phyloP scores from a whole-genome alignment of 1,284 basidiomycete species.

The Malassezia pachydermatis region DNA sequence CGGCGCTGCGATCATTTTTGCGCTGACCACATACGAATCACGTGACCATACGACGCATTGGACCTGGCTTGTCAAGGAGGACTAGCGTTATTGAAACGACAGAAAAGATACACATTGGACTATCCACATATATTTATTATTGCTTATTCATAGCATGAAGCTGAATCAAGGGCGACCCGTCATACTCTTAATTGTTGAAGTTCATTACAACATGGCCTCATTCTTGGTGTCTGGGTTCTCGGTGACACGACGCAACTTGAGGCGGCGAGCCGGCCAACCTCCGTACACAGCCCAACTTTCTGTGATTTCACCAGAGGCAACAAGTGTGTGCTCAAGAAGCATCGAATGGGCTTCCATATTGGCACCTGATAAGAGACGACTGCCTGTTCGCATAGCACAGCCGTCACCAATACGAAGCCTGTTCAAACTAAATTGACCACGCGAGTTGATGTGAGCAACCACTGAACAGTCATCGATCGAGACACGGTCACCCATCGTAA shows the following conservation, averaged over 20 bases:
- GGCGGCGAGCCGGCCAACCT: constrained; percentile 43
- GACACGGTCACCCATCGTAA: constrained; percentile 44
- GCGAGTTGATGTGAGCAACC: constrained; percentile 47
- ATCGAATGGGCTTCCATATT: constrained; percentile 46
- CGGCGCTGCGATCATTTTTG: no score
- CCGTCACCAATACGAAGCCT: constrained; percentile 45
- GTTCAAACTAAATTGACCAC: constrained; percentile 46
- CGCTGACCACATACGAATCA: no score
- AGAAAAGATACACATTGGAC: no score
- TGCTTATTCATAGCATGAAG: no score
- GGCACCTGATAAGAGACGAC: constrained; percentile 43
- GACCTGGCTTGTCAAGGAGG: no score
- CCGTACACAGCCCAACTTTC: constrained; percentile 46
- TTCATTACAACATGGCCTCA: no score
- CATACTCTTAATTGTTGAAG: no score
- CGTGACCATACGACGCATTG: no score
- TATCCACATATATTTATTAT: no score
- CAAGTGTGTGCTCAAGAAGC: constrained; percentile 46
- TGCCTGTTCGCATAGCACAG: constrained; percentile 44
- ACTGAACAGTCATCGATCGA: constrained; percentile 46
- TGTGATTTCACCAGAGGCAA: constrained; percentile 47
- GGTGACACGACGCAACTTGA: constrained; percentile 29
- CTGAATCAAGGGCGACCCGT: no score
- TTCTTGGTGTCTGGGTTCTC: no score
- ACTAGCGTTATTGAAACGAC: no score